phyloP scores from a whole-genome alignment of 768 basidiomycete species.

The Austroboletus eburneus region DNA sequence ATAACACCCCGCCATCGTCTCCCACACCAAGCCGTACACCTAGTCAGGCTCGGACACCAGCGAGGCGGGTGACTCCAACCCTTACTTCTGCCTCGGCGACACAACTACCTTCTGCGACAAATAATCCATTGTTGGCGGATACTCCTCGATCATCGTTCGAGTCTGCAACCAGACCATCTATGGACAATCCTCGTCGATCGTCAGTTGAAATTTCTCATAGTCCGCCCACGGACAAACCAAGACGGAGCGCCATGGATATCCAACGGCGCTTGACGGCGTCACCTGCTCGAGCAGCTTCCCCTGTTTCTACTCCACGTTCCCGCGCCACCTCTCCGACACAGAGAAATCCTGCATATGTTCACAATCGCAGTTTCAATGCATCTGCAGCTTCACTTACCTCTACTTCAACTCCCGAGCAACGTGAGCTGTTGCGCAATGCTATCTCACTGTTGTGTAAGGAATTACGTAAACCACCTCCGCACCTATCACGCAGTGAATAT shows the following conservation, averaged over 20 bases:
- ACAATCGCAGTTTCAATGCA: slow-evolving; percentile 54
- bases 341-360: slow-evolving; percentile 38
- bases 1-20: slow-evolving; percentile 35
- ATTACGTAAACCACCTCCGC: slow-evolving; percentile 55
- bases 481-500: slow-evolving; percentile 49
- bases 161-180: slow-evolving; percentile 17
- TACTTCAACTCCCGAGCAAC: slow-evolving; percentile 51
- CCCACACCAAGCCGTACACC: slow-evolving; percentile 39
- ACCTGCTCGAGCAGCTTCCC: slow-evolving; percentile 39
- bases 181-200: slow-evolving; percentile 33
- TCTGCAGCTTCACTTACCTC: slow-evolving; percentile 54
- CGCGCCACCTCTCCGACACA: slow-evolving; percentile 47
- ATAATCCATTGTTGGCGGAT: slow-evolving; percentile 27
- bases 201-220: slow-evolving; percentile 37
- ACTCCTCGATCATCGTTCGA: slow-evolving; percentile 15
- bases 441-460: slow-evolving; percentile 63
- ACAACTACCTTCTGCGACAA: slow-evolving; percentile 40
- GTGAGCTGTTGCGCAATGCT: slow-evolving; percentile 66
- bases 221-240: slow-evolving; percentile 24
- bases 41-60: slow-evolving; percentile 40
- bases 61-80: slow-evolving; percentile 38
- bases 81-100: slow-evolving; percentile 46
- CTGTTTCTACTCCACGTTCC: slow-evolving; percentile 41
- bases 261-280: slow-evolving; percentile 24
- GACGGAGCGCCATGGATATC: slow-evolving; percentile 20